Base-by-base conservation (phyloP, 768 basidiomycete species). In the Pleurotus citrinopileatus region DNA sequence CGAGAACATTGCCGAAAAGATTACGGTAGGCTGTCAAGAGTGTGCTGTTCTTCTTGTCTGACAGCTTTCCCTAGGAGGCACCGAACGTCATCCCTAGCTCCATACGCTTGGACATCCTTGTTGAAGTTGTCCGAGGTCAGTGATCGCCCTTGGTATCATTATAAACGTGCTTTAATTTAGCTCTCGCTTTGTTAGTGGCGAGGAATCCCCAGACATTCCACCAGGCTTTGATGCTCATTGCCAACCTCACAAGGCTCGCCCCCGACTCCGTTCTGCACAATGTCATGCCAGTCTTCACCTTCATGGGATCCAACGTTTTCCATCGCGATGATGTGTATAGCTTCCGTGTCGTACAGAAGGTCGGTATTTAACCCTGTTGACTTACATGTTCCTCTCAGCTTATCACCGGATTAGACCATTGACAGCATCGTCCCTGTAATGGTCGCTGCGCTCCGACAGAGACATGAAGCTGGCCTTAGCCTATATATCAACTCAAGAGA, bases 291-390 rank as follows among this genome's bases (percentile, higher is more conserved):
- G 86, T 99, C 42, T 98, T 99, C 75, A 98, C 95, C 0, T 98
- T 98, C 72, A 98, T 98, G 93, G 96, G 97, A 17, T 92, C 95
- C n/a, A 95, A 93, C 57, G 87, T 98, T 15, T 91, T 98, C 74
- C 96, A 97, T 64, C 82, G 94, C 43, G 97, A 99, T 60, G 97
- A 99, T 65, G 83, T 89, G 0, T 95, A 96, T 70, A 95, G 91
- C 64, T 96, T 97, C 76, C 84, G 85, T 32, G 94, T 98, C 7
- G 91, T 98, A 2, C 94, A 98, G 66, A 90, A 89, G 78, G 94
- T 92, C 52, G 40, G 72, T 45, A 2, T 37, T 3, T 13, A 12
- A 7, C 23, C n/a, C 26, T 37, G 56, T 47, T 26, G 17, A 3
- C 50, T 10, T 17, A 23, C 19, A 26, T 26, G 25, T 2, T 28